Percentiles rank a stretch among this genome's conserved stretches.
phyloP scores from a whole-genome alignment of 2,329 filamentous ascomycete genomes.

The Coleophoma crateriformis region DNA sequence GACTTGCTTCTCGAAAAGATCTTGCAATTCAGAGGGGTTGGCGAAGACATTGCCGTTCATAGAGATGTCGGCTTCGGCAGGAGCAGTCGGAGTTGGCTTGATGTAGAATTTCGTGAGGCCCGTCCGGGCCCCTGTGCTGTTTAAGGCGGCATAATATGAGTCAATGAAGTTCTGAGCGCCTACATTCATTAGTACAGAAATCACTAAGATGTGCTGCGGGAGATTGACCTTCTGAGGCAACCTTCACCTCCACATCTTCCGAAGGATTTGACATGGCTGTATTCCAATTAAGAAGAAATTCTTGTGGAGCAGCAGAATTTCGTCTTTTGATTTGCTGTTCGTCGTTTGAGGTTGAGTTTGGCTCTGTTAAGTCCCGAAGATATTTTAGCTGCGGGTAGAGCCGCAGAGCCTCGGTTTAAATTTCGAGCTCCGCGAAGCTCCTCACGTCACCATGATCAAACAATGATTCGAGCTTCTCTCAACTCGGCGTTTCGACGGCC shows the following conservation, averaged over 20 bases:
- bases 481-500: conserved; percentile 10
- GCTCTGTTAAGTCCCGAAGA: not conserved
- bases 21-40: conserved; percentile 59
- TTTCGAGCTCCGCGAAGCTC: not conserved
- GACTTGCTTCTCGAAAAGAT: conserved; percentile 63
- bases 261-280: conserved; percentile 33
- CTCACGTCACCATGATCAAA: not conserved
- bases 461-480: conserved; percentile 16
- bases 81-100: conserved; percentile 47
- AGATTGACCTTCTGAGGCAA: conserved; percentile 29
- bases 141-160: conserved; percentile 70
- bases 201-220: not conserved
- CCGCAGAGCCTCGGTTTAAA: conserved; percentile 7
- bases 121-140: conserved; percentile 41
- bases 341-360: not conserved
- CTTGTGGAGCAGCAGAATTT: not conserved
- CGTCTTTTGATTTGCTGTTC: too few relatives aligned
- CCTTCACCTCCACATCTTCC: conserved; percentile 36
- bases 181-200: conserved; percentile 7
- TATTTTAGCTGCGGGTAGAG: conserved; percentile 2
- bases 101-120: conserved; percentile 67
- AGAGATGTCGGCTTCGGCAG: conserved; percentile 60
- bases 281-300: not conserved
- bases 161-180: conserved; percentile 72
- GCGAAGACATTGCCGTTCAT: conserved; percentile 70